Conservation (phyloP, 1,139 yeast genomes). For the Taiozyma sp. region DNA sequence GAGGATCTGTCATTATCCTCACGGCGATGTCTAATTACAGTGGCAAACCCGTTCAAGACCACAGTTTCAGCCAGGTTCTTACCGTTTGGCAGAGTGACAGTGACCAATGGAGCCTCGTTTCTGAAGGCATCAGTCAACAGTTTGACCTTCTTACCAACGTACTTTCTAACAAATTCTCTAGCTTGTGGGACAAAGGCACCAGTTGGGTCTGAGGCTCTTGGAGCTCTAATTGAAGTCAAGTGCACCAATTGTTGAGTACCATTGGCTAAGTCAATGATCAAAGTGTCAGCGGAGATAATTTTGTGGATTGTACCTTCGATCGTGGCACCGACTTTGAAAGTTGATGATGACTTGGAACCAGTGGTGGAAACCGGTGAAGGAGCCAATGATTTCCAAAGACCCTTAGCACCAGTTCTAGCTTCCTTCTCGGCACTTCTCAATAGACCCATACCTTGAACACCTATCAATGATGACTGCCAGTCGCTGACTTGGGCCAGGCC, state of each 20-base stretch:
- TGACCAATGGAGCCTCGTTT: slow-evolving; percentile 60
- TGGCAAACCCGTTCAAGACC: slow-evolving; percentile 63
- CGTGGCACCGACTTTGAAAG: slow-evolving; percentile 38
- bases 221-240: slow-evolving; percentile 68
- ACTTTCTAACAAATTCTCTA: slow-evolving; percentile 65
- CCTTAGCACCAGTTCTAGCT: slow-evolving; percentile 59
- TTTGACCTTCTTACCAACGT: slow-evolving; percentile 64
- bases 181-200: slow-evolving; percentile 61
- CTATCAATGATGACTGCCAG: slow-evolving; percentile 76
- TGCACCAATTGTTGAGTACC: slow-evolving; percentile 58
- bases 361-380: slow-evolving; percentile 18
- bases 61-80: slow-evolving; percentile 58
- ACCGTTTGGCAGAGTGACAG: slow-evolving; percentile 41
- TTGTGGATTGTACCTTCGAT: slow-evolving; percentile 51
- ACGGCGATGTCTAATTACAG: slow-evolving; percentile 74
- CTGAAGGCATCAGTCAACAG: slow-evolving; percentile 61
- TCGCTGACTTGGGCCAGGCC: slow-evolving; percentile 77
- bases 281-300: slow-evolving; percentile 66
- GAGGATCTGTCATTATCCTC: slow-evolving; percentile 69
- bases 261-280: slow-evolving; percentile 41
- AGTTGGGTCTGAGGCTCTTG: slow-evolving; percentile 56
- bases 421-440: slow-evolving; percentile 62
- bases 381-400: slow-evolving; percentile 48
- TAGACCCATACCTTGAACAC: slow-evolving; percentile 54
- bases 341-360: slow-evolving; percentile 21